Evolutionary conservation across 148 eudicot species (phyloP).

Genomic region (Dysphania ambrosioides): DNA sequence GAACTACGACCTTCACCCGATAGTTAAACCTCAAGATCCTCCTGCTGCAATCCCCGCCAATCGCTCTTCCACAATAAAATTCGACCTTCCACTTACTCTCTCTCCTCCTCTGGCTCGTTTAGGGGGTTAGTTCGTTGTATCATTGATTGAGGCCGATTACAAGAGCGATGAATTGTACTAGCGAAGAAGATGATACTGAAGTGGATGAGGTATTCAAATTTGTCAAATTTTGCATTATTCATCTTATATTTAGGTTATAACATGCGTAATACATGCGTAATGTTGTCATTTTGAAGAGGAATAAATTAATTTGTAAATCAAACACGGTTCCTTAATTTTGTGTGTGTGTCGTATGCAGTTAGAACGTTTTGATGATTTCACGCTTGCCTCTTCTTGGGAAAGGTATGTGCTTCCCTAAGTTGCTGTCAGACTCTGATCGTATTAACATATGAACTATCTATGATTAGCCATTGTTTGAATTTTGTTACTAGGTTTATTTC

Average conservation of each 20-base stretch:
- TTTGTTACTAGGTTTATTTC: conserved; percentile 70
- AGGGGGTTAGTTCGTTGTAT: neutral
- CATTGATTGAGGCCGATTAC: conserved; percentile 12
- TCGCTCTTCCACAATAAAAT: no score
- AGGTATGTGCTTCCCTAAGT: conserved; percentile 45
- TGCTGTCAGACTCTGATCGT: neutral
- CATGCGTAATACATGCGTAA: no score
- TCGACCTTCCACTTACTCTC: neutral
- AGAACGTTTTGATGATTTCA: conserved; percentile 92
- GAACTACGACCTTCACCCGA: neutral
- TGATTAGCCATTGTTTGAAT: conserved; percentile 1
- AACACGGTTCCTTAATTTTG: neutral
- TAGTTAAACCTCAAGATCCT: neutral
- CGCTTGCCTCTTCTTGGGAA: conserved; percentile 98
- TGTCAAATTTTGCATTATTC: neutral
- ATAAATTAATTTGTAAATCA: conserved; percentile 9
- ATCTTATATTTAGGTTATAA: neutral
- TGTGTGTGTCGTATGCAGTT: conserved; percentile 39
- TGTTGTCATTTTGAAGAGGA: conserved; percentile 10
- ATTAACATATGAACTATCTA: neutral
- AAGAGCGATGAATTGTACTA: conserved; percentile 24
- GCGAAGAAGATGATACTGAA: conserved; percentile 41
- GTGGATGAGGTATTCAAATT: conserved; percentile 39
- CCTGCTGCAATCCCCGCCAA: neutral
- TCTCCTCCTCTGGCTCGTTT: no score